phyloP scores from a whole-genome alignment of 2,329 filamentous ascomycete species.

The Blastomyces silverae region DNA sequence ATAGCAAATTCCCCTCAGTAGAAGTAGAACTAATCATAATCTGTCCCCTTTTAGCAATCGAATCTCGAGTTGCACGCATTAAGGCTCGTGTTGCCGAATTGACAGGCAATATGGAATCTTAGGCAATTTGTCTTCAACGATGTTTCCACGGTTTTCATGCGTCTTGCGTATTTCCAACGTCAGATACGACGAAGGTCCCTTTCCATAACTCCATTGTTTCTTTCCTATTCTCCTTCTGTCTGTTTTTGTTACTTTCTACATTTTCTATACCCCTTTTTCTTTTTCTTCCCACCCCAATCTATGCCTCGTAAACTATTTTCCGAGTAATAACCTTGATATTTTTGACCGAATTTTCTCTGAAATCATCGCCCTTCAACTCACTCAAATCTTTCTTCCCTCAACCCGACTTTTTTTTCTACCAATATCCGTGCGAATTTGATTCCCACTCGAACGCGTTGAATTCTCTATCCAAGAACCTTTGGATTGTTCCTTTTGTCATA shows the following conservation, averaged over 20 bases:
- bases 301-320: not conserved
- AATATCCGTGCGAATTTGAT: not conserved
- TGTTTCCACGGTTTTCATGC: constrained; percentile 10
- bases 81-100: constrained; percentile 94
- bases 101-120: constrained; percentile 70
- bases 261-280: constrained; percentile 3
- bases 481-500: constrained; percentile 13
- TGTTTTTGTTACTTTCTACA: not conserved
- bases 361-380: not conserved
- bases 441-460: constrained; percentile 1
- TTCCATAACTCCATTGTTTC: not conserved
- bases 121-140: constrained; percentile 14
- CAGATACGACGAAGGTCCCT: not conserved
- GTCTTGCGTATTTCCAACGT: not conserved
- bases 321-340: not conserved
- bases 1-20: not conserved
- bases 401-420: not conserved
- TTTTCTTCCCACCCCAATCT: not conserved
- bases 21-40: not conserved
- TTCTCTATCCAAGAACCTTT: constrained; percentile 9
- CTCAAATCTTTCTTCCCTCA: not conserved
- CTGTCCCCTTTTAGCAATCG: constrained; percentile 59
- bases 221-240: not conserved
- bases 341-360: not conserved
- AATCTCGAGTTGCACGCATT: constrained; percentile 92